Conservation (phyloP, 2,329 filamentous ascomycete genomes). For the Fusarium foetens region DNA sequence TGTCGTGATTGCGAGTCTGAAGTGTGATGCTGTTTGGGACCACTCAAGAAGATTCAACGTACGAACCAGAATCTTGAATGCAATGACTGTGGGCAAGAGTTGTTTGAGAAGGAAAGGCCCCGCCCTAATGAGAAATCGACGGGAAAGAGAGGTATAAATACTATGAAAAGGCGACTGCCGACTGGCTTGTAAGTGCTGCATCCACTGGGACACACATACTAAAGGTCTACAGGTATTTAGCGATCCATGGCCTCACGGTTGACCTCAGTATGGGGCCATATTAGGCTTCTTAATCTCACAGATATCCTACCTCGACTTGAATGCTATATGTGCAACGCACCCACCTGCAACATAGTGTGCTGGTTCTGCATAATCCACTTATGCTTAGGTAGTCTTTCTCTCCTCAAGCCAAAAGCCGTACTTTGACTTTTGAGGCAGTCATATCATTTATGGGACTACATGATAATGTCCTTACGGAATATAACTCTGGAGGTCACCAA, state of each 20-base stretch:
- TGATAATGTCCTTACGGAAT: background rate
- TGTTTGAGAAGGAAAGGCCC: background rate
- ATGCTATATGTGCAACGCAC: background rate
- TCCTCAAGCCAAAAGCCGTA: background rate
- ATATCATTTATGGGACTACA: background rate
- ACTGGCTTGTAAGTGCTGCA: background rate
- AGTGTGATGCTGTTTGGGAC: rapidly evolving
- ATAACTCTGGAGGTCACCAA: background rate
- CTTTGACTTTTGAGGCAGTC: background rate
- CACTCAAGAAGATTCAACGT: background rate
- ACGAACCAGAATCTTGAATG: background rate
- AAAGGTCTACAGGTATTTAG: background rate
- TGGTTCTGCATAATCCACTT: background rate
- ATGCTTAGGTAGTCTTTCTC: background rate
- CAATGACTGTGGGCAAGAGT: too few species aligned
- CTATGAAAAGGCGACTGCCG: background rate
- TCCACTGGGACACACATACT: background rate
- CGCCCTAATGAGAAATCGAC: background rate
- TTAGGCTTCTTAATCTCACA: background rate
- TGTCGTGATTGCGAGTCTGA: background rate
- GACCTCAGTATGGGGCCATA: background rate
- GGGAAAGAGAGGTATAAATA: background rate
- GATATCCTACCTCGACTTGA: background rate
- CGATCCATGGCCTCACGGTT: background rate
- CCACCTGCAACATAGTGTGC: background rate